Evolutionary conservation across 2,329 filamentous ascomycete species (phyloP), one percentile per base, ranked within the genome.

Genomic region (Mycosphaerella sp.): DNA sequence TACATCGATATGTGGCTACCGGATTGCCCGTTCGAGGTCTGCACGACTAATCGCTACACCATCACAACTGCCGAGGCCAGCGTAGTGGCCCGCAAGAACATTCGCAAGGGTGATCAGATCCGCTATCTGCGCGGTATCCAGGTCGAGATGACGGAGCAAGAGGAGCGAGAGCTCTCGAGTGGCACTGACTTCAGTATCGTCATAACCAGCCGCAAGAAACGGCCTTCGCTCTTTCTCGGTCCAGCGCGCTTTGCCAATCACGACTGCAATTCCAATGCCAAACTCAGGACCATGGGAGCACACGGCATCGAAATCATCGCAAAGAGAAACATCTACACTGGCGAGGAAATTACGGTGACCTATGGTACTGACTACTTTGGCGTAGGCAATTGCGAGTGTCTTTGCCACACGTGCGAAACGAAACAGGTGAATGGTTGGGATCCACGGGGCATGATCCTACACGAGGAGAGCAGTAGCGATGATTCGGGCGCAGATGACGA

Each of bases 361-460:
- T 98, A 98, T 66, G 90, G 92, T 23, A 90, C 95, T 14, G 90
- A 89, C 67, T 98, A 98, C 70, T 98, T 98, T 73, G 93, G 93
- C 2, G 85, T 89, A 43, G 83, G 91, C 68, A 98, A 98, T 63
- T 91, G 90, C 70, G 93, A 98, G 68, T 98, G 93, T 68, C 76
- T 98, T 1, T 98, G 93, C 70, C 80, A 80, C 62, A 93, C 87
- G 0, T 98, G 93, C 69, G 93, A 98, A 72, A 77, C 79, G 21
- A 75, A 78, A 2, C 74, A 81, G 54, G 78, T 80, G 50, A 97
- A 96, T 68, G 93, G 93, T 1, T 98, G 95, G 95, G 80, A 82
- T 38, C 79, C 76, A 7, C 49, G 56, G 12, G 67, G 67, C 3
- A 64, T 66, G n/a, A 45, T 68, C 4, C 50, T 69, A 17, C 59